These are phyloP conservation scores for Dactylella cylindrospora DNA, from an alignment of 2,329 filamentous ascomycete species.

Conservation along the genomic window DNA sequence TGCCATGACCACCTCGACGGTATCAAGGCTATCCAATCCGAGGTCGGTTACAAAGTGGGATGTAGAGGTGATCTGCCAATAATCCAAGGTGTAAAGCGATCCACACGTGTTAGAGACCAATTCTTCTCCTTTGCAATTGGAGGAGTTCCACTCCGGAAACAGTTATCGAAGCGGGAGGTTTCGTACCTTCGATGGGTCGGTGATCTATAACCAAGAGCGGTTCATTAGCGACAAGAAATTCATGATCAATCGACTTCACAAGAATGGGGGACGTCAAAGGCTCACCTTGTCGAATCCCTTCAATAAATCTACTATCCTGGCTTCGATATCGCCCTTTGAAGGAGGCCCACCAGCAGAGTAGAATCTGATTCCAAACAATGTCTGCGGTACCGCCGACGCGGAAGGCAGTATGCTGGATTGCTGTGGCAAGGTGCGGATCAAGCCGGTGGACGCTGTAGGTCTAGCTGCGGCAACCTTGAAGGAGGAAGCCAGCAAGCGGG, in stretches of 20 bases:
- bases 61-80: conserved; percentile 69
- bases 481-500: conserved; percentile 59
- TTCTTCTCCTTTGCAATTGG: background rate
- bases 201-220: conserved; percentile 60
- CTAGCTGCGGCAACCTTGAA: conserved; percentile 61
- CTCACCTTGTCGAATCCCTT: conserved; percentile 96
- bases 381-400: conserved; percentile 15
- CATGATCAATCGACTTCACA: conserved; percentile 5
- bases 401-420: conserved; percentile 58
- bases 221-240: conserved; percentile 35
- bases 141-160: background rate
- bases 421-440: conserved; percentile 64
- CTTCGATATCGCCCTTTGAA: conserved; percentile 80
- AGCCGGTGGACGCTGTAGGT: conserved; percentile 61
- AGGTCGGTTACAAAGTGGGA: conserved; percentile 98
- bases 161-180: background rate
- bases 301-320: conserved; percentile 86
- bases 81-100: conserved; percentile 26
- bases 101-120: background rate
- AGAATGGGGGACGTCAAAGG: conserved; percentile 43
- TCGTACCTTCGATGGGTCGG: conserved; percentile 65
- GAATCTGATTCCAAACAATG: conserved; percentile 71
- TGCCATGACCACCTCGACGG: conserved; percentile 99
- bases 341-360: conserved; percentile 83
- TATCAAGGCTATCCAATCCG: conserved; percentile 94